Conservation (phyloP, 73 alveolate species). For the Tetrahymena thermophila region DNA sequence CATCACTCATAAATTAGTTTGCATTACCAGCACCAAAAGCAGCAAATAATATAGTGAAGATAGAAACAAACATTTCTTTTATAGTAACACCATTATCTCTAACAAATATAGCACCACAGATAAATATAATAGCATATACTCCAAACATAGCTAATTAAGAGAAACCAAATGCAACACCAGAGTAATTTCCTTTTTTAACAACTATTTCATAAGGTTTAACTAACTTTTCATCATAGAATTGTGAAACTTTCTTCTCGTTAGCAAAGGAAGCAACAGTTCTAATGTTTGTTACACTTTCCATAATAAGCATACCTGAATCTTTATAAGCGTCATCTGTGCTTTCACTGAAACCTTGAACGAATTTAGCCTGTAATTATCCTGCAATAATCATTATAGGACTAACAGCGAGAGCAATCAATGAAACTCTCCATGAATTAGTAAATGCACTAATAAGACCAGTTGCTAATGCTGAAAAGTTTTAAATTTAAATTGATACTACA, state of each 20-base stretch:
- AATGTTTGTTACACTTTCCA: slow-evolving; percentile 83
- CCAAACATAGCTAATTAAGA: slow-evolving; percentile 61
- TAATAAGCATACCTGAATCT: slow-evolving; percentile 72
- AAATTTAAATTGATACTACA: slow-evolving; percentile 22
- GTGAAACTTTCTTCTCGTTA: slow-evolving; percentile 59
- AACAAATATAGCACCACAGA: slow-evolving; percentile 63
- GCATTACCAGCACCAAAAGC: slow-evolving; percentile 75
- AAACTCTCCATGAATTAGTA: slow-evolving; percentile 9
- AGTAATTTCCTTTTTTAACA: slow-evolving; percentile 39
- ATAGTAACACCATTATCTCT: slow-evolving; percentile 44
- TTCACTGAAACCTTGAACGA: slow-evolving; percentile 49
- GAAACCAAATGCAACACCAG: slow-evolving; percentile 77
- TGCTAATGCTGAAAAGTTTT: slow-evolving; percentile 18
- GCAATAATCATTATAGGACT: slow-evolving; percentile 29
- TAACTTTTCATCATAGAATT: slow-evolving; percentile 51
- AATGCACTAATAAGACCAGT: slow-evolving; percentile 42
- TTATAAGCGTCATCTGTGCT: slow-evolving; percentile 62
- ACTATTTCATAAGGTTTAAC: slow-evolving; percentile 34
- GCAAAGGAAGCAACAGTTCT: slow-evolving; percentile 82
- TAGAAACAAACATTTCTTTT: slow-evolving; percentile 56
- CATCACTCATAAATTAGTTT: slow-evolving; percentile 59
- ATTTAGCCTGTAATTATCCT: slow-evolving; percentile 46
- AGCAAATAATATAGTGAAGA: slow-evolving; percentile 70
- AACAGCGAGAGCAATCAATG: slow-evolving; percentile 34
- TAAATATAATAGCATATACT: slow-evolving; percentile 61